Conservation (phyloP, 192 early-diverging fungal genomes). For the Gonapodya prolifera region DNA sequence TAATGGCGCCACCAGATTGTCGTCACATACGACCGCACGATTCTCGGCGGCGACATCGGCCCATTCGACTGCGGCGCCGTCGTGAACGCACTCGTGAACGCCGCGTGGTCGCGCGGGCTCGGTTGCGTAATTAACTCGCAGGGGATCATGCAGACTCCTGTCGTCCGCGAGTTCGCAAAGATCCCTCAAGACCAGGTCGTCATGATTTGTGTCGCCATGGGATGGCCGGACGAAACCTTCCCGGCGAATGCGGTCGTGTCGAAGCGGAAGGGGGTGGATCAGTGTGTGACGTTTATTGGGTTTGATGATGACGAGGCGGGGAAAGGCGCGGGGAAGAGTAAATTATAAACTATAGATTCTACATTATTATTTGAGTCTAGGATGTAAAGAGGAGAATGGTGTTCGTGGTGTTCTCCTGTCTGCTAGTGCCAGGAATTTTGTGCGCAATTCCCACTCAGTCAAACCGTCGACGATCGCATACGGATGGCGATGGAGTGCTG, state of each 20-base stretch:
- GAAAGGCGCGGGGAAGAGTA: no score
- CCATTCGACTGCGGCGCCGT: conserved; percentile 5
- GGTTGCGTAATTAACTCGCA: conserved; percentile 5
- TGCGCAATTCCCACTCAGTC: no score
- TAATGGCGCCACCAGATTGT: no score
- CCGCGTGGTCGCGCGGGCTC: conserved; percentile 5
- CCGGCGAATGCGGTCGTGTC: conserved; percentile 1
- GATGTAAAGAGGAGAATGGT: no score
- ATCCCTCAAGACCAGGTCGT: conserved; percentile 1
- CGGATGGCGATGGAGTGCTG: no score
- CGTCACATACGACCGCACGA: conserved; percentile 1
- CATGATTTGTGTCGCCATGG: conserved; percentile 6
- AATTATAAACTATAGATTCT: no score
- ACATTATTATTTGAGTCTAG: no score
- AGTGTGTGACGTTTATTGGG: background rate
- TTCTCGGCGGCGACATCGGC: conserved; percentile 1
- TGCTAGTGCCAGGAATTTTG: no score
- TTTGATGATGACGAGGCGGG: no score
- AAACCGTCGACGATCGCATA: no score
- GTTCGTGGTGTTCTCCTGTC: no score
- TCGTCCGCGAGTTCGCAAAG: background rate
- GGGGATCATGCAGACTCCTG: conserved; percentile 5
- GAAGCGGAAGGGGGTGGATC: background rate
- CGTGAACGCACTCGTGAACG: conserved; percentile 1
- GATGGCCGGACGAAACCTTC: conserved; percentile 1